Evolutionary conservation across 345 rosid genomes (phyloP), one percentile per base, ranked within the genome.

Genomic region (Eucalyptus marginata): DNA sequence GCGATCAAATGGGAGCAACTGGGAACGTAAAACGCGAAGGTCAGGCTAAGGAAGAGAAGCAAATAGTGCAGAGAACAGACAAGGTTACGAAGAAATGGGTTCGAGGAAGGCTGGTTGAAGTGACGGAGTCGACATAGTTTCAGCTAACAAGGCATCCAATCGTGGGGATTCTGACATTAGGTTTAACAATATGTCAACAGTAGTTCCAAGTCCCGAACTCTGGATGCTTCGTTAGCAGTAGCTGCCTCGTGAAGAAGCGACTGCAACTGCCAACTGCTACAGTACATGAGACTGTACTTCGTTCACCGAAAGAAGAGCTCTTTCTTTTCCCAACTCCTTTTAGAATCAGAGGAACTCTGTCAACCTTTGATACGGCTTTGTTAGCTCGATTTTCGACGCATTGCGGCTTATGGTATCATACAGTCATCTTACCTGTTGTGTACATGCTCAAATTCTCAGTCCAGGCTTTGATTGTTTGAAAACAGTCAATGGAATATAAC

Each of bases 51-150:
- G 86, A 25, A 22, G 52, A 84, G 44, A 54, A 64, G 24, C 71
- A 56, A 54, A 31, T 17, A 54, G 50, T 71, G 5, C 66, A 18
- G 15, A 43, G 58, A 62, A 31, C 58, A 56, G 52, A 27, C 10
- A 59, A 50, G 50, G 59, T 49, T 49, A 87, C 16, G 20, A 89
- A 62, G 89, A 90, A 90, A 76, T 90, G 91, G 91, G 87, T 90
- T 43, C 58, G 91, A 13, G 91, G 91, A 22, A 88, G 87, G 86
- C 79, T 84, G n/a, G 88, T 90, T 16, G 89, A 85, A 24, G 88
- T 88, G 50, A 62, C 46, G 9, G 89, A 88, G 9, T 76, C 8
- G 47, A 76, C 47, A 6, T 76, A 76, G 47, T 76, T 76, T 40
- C 84, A 22, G 15, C 47, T 76, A 5, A 20, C 83, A 10, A 40